Base-by-base conservation (phyloP, 1,284 basidiomycete species). In the Phylloporus gajari region DNA sequence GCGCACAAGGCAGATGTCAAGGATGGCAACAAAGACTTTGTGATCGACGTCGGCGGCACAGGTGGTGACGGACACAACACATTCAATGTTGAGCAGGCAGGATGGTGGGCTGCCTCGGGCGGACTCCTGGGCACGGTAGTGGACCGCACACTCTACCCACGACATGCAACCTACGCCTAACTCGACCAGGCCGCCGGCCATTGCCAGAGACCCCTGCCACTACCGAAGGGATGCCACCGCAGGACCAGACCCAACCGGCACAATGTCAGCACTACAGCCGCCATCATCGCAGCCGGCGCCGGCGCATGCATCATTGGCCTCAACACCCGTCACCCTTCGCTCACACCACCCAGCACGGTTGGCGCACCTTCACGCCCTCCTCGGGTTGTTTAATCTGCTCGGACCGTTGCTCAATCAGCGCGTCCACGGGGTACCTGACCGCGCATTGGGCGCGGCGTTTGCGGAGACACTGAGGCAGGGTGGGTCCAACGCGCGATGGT, bases 21-120 rank as follows among this genome's bases (percentile, higher is more conserved):
- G 72, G 88, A 89, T 65, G 80, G 80, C 8, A 90, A 91, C 61
- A 81, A 84, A 7, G 91, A 93, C 77, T 93, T 93, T 74, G 86
- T 94, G 35, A 93, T 94, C 38, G 92, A 93, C 77, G 92, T 93
- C 68, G 89, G 90, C 56, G 89, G 78, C 25, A 83, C 80, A 1
- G 97, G 97, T n/a, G 97, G 97, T 19, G 97, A 99, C 84, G 97
- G 97, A 0, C 93, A 97, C 84, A 96, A 99, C 79, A 94, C 97
- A 0, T 99, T 97, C 88, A 99, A 35, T 35, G 35, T 35, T 35
- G 35, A 35, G 35, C 35, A 35, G 35, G 35, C 35, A 35, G 35
- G 35, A 35, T 35, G 35, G 35, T 35, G 35, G 35, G 35, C 35
- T 35, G 35, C 35, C 35, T 35, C 35, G 35, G 35, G 35, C 35